These are phyloP conservation scores for Hortiboletus flavorubellus DNA, from an alignment of 768 basidiomycete species.

Conservation along the genomic window DNA sequence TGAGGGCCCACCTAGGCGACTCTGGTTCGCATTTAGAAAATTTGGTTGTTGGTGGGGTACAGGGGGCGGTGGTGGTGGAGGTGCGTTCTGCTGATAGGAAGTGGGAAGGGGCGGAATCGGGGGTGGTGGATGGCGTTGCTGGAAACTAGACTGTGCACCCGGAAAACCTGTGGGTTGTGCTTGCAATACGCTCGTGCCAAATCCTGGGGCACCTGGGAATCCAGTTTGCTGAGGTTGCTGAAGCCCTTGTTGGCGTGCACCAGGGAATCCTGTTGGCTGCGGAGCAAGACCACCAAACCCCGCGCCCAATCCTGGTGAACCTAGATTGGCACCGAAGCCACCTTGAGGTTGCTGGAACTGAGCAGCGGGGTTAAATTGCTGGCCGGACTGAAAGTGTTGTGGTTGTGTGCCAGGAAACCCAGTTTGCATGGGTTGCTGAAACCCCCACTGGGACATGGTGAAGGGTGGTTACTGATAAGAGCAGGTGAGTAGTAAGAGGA, in stretches of 20 bases:
- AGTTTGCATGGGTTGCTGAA: slow-evolving; percentile 73
- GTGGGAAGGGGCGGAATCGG: slow-evolving; percentile 64
- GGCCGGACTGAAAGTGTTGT: slow-evolving; percentile 40
- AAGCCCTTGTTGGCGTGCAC: slow-evolving; percentile 38
- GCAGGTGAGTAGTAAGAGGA: neutral
- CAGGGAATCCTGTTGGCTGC: slow-evolving; percentile 59
- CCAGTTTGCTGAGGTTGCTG: slow-evolving; percentile 45
- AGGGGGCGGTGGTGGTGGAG: slow-evolving; percentile 34
- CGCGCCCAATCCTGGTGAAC: slow-evolving; percentile 29
- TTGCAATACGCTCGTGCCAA: too few relatives aligned
- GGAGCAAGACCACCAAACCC: slow-evolving; percentile 44
- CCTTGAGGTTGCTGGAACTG: slow-evolving; percentile 45
- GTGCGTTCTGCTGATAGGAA: slow-evolving; percentile 54
- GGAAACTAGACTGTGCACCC: slow-evolving; percentile 10
- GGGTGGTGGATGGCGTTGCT: slow-evolving; percentile 44
- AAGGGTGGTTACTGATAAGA: neutral
- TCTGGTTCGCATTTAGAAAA: slow-evolving; percentile 55
- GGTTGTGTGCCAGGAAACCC: slow-evolving; percentile 52
- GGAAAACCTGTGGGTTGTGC: too few relatives aligned
- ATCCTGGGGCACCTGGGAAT: slow-evolving; percentile 12
- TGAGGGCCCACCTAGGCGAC: slow-evolving; percentile 39
- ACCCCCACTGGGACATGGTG: slow-evolving; percentile 78
- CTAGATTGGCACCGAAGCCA: slow-evolving; percentile 27
- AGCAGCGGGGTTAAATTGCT: slow-evolving; percentile 25
- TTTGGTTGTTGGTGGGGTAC: slow-evolving; percentile 40